Base-by-base conservation (phyloP, 2,329 filamentous ascomycete genomes). In the Diplocarpon rosae region DNA sequence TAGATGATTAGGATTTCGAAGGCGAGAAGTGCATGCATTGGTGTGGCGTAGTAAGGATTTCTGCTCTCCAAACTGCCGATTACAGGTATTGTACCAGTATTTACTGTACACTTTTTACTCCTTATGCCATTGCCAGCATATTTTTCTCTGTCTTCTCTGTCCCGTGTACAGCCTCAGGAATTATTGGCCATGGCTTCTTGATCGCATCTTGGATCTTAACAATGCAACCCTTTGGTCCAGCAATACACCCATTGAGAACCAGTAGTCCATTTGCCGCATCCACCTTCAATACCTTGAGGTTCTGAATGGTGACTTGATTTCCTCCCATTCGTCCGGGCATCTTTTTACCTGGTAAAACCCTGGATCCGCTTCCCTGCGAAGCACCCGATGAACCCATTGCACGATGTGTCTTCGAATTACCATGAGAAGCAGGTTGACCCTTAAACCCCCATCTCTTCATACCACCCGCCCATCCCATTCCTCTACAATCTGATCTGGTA, bases 321-420 rank as follows among this genome's bases (percentile, higher is more conserved):
- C 83, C 85, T 52, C 92, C 92, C 92, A 98, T 96, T 48, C 86
- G 79, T 44, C 92, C 92, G 3, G 92, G 79, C 92, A 98, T 98
- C 69, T 88, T 92, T 78, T 98, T 98, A 49, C 92, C 92, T 0
- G 92, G 92, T 61, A 88, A 70, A 17, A 98, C 90, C 66, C 92
- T 79, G 51, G 86, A 93, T 68, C 92, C 92, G 62, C 84, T 81
- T 53, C 92, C 92, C 67, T 98, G 92, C 56, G 83, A 85, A 48
- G 84, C 86, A 63, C 92, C 92, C 7, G 83, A 75, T 29, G 87
- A 90, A 72, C 92, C 92, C 69, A 95, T 85, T 24, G 85, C 85
- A 60, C 92, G 78, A 73, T 98, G 92, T 60, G 86, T 88, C 69
- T 88, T 80, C 61, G 89, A 95, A 68, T 93, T 90, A 75, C 92